Evolutionary conservation across 768 basidiomycete genomes (phyloP).

Genomic region (Serendipita indica): DNA sequence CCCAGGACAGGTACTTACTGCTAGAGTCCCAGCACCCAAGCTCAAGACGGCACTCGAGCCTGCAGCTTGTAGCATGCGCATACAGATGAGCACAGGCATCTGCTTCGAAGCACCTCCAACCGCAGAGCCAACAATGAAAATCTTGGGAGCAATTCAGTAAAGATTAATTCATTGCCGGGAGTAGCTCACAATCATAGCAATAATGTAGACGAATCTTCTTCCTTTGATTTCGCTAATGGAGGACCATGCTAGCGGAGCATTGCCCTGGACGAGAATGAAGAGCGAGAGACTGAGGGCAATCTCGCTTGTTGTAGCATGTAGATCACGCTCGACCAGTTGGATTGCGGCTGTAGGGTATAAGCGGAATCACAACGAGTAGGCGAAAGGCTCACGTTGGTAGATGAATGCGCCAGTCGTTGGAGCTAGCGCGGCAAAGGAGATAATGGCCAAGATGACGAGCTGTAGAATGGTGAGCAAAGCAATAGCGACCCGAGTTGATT

Average conservation of each 20-base stretch:
- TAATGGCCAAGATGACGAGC: not conserved
- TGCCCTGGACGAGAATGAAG: constrained; percentile 63
- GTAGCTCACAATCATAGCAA: constrained; percentile 15
- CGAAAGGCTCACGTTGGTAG: not conserved
- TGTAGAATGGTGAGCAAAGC: not conserved
- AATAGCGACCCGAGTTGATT: not conserved
- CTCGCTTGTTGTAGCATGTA: constrained; percentile 43
- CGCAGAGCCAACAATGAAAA: constrained; percentile 16
- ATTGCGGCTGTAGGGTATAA: constrained; percentile 37
- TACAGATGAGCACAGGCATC: constrained; percentile 19
- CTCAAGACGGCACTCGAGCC: constrained; percentile 53
- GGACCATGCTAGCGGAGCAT: constrained; percentile 51
- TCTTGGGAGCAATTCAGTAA: constrained; percentile 11
- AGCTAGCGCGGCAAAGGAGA: not conserved
- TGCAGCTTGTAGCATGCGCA: constrained; percentile 18
- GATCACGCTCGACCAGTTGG: constrained; percentile 38
- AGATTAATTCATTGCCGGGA: not conserved
- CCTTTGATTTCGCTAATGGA: constrained; percentile 62
- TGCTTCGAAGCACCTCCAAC: constrained; percentile 12
- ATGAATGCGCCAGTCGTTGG: constrained; percentile 7
- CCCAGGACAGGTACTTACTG: constrained; percentile 19
- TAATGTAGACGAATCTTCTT: constrained; percentile 32
- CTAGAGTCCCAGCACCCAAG: constrained; percentile 63
- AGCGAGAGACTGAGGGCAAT: constrained; percentile 54
- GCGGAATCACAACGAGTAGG: not conserved